phyloP scores from a whole-genome alignment of 331 rosid species.

The Ulmus americana region DNA sequence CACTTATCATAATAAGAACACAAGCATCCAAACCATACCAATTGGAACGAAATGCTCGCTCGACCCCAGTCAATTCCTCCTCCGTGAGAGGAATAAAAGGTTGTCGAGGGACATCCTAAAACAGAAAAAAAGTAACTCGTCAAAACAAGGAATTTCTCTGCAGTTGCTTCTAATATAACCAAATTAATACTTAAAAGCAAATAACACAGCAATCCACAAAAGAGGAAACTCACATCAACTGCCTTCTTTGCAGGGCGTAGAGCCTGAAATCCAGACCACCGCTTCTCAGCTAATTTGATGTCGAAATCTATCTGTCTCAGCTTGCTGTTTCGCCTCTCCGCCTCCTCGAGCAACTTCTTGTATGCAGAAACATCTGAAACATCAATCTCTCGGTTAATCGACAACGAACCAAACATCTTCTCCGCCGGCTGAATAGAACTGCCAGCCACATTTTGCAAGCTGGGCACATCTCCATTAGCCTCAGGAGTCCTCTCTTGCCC shows the following conservation, averaged over 20 bases:
- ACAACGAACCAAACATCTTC: conserved; percentile 33
- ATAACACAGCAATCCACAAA: background rate
- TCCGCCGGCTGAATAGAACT: conserved; percentile 34
- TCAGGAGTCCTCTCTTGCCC: conserved; percentile 29
- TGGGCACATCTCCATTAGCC: conserved; percentile 28
- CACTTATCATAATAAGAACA: background rate
- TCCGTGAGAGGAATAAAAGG: conserved; percentile 58
- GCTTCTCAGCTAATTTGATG: conserved; percentile 46
- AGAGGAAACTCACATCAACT: conserved; percentile 41
- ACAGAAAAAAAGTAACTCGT: conserved; percentile 11
- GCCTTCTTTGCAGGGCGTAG: conserved; percentile 46
- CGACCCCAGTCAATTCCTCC: conserved; percentile 57
- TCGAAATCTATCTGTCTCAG: conserved; percentile 39
- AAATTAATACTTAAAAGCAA: background rate
- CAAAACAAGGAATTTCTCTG: background rate
- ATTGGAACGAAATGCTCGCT: conserved; percentile 45
- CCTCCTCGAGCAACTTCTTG: conserved; percentile 52
- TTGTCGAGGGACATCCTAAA: conserved; percentile 48
- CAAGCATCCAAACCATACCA: conserved; percentile 43
- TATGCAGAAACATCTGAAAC: conserved; percentile 34
- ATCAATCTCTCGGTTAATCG: conserved; percentile 28
- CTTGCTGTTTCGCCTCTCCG: conserved; percentile 24
- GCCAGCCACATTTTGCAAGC: conserved; percentile 27
- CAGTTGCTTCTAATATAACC: background rate
- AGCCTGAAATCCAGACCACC: conserved; percentile 23